Percentiles rank a stretch among this genome's conserved stretches.
Evolutionary conservation across 2,329 filamentous ascomycete species (phyloP).

Genomic region (Penicillium olsonii): DNA sequence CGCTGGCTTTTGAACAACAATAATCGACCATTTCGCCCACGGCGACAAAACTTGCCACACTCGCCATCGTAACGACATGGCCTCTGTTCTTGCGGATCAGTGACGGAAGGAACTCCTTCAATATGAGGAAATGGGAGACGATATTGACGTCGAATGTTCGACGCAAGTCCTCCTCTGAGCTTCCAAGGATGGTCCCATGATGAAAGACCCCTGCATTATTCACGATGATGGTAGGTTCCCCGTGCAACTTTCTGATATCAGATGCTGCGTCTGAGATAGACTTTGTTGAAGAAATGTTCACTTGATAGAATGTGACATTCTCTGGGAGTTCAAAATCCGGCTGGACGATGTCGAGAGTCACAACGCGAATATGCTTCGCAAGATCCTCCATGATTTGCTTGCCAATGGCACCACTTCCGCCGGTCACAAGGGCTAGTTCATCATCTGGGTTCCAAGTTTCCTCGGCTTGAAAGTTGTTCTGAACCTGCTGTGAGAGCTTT

Average conservation of each 20-base stretch:
- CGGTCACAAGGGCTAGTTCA: constrained; percentile 23
- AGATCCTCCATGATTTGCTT: constrained; percentile 22
- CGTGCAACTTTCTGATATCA: constrained; percentile 34
- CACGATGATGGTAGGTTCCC: constrained; percentile 44
- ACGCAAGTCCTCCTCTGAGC: constrained; percentile 40
- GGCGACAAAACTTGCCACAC: constrained; percentile 48
- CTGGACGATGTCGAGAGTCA: constrained; percentile 14
- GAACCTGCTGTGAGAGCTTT: no score
- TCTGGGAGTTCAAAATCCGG: constrained; percentile 8
- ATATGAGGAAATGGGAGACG: constrained; percentile 49
- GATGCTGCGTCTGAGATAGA: constrained; percentile 26
- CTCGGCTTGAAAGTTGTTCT: no score
- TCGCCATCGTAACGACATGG: constrained; percentile 57
- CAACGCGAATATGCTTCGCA: constrained; percentile 7
- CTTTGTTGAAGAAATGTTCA: constrained; percentile 28
- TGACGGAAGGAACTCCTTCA: constrained; percentile 50
- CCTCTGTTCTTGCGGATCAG: constrained; percentile 52
- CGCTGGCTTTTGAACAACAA: constrained; percentile 49
- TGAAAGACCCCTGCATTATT: constrained; percentile 51
- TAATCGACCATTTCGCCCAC: constrained; percentile 52
- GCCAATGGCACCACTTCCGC: constrained; percentile 23
- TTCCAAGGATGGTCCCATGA: constrained; percentile 45
- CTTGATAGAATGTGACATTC: constrained; percentile 25
- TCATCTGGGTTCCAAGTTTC: constrained; percentile 10
- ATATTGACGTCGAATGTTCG: constrained; percentile 52